Evolutionary conservation across 2,329 filamentous ascomycete genomes (phyloP).

Genomic region (Daldinia sp.): DNA sequence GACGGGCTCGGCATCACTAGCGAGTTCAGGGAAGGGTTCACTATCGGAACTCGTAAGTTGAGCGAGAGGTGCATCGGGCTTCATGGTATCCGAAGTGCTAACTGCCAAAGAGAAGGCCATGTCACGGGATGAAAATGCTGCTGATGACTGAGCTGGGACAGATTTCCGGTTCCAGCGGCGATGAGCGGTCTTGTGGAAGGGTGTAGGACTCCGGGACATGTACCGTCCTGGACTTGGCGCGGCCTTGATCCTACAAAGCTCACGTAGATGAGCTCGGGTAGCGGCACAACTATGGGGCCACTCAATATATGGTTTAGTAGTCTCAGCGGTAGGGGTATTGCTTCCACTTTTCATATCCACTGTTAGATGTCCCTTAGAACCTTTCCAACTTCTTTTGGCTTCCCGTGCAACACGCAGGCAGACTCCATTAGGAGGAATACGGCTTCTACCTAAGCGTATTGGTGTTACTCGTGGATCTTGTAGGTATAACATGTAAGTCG

Average conservation of each 20-base stretch:
- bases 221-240: constrained; percentile 59
- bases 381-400: constrained; percentile 75
- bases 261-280: constrained; percentile 71
- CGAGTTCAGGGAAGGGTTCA: constrained; percentile 44
- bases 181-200: constrained; percentile 64
- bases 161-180: constrained; percentile 64
- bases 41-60: constrained; percentile 65
- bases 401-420: constrained; percentile 74
- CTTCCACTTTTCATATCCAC: constrained; percentile 62
- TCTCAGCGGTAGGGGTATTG: constrained; percentile 66
- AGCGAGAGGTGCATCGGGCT: constrained; percentile 70
- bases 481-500: constrained; percentile 72
- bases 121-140: constrained; percentile 69
- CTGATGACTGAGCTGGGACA: constrained; percentile 60
- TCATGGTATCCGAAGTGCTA: constrained; percentile 74
- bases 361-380: constrained; percentile 59
- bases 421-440: constrained; percentile 73
- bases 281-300: constrained; percentile 75
- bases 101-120: constrained; percentile 73
- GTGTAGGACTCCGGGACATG: constrained; percentile 67
- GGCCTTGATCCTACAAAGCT: constrained; percentile 70
- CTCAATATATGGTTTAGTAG: constrained; percentile 63
- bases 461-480: constrained; percentile 76
- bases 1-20: constrained; percentile 19
- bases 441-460: constrained; percentile 72